Evolutionary conservation across 106 monocot genomes (phyloP).

Genomic region (Allium cepa): DNA sequence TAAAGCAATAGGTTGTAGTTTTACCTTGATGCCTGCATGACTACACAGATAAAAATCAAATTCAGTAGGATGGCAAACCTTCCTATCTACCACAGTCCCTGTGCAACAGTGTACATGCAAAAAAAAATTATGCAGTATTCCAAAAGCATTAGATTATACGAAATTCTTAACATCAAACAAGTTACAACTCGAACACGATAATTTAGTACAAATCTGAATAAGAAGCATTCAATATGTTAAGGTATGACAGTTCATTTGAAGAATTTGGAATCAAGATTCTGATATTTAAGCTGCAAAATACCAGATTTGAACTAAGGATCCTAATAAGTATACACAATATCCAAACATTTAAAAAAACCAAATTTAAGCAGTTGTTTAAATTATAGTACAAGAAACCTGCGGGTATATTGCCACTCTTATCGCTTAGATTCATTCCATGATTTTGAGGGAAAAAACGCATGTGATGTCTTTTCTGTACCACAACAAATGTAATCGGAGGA

Average conservation of each 20-base stretch:
- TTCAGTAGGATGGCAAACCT: conserved; percentile 70
- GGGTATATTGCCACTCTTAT: conserved; percentile 61
- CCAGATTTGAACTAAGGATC: too few relatives aligned
- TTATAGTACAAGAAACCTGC: conserved; percentile 25
- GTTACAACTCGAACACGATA: neutral
- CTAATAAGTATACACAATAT: too few relatives aligned
- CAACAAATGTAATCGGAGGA: conserved; percentile 76
- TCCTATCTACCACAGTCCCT: conserved; percentile 62
- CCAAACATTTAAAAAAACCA: too few relatives aligned
- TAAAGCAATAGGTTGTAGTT: neutral
- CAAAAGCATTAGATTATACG: neutral
- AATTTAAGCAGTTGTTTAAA: neutral
- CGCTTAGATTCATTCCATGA: conserved; percentile 5
- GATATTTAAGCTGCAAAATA: too few relatives aligned
- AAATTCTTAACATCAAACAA: neutral
- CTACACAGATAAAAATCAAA: conserved; percentile 87
- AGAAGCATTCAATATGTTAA: neutral
- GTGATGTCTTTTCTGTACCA: conserved; percentile 87
- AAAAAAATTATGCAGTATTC: neutral
- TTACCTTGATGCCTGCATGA: conserved; percentile 83
- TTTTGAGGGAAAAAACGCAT: conserved; percentile 73
- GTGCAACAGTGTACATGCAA: too few relatives aligned
- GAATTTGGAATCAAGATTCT: too few relatives aligned
- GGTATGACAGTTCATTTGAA: too few relatives aligned
- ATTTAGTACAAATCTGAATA: neutral